Percentiles rank a stretch among this genome's conserved stretches.
Conservation (phyloP, 2,329 filamentous ascomycete species). For the Talaromyces sp. region DNA sequence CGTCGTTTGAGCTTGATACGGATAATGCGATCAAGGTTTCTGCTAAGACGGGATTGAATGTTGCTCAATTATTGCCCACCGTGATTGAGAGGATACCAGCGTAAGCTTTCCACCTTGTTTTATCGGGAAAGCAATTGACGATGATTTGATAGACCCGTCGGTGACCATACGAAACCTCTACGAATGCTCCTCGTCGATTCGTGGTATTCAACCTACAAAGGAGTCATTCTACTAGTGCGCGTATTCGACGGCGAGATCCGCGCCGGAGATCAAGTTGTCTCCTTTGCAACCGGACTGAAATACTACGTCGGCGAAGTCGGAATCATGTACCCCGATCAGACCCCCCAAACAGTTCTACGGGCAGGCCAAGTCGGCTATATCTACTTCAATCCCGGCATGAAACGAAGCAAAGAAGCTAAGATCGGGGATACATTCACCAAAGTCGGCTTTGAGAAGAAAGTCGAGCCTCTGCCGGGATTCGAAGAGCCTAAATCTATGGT, state of each 20-base stretch:
- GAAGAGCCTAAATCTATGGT: conserved; percentile 99
- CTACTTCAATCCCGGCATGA: conserved; percentile 98
- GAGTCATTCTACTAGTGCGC: conserved; percentile 85
- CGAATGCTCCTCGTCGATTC: conserved; percentile 90
- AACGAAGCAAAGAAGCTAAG: conserved; percentile 90
- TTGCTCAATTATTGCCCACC: conserved; percentile 75
- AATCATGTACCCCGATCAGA: conserved; percentile 90
- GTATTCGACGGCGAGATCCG: conserved; percentile 84
- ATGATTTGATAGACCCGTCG: conserved; percentile 57
- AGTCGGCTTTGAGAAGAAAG: conserved; percentile 69
- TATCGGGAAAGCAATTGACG: background rate
- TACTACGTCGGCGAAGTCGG: conserved; percentile 96
- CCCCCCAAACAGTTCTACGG: conserved; percentile 73
- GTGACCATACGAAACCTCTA: conserved; percentile 69
- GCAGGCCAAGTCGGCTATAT: conserved; percentile 96
- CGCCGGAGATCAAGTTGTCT: conserved; percentile 81
- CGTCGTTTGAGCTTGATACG: conserved; percentile 82
- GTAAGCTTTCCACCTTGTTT: conserved; percentile 31
- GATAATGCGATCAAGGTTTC: conserved; percentile 75
- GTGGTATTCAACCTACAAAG: conserved; percentile 96
- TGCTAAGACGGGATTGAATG: conserved; percentile 90
- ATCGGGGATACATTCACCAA: conserved; percentile 93
- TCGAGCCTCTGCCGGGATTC: conserved; percentile 84
- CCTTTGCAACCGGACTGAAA: conserved; percentile 81
- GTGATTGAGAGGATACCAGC: conserved; percentile 83